Percentiles rank a stretch among this genome's conserved stretches.
Evolutionary conservation across 2,329 filamentous ascomycete species (phyloP).

Genomic region (Microcyclosporella mali): DNA sequence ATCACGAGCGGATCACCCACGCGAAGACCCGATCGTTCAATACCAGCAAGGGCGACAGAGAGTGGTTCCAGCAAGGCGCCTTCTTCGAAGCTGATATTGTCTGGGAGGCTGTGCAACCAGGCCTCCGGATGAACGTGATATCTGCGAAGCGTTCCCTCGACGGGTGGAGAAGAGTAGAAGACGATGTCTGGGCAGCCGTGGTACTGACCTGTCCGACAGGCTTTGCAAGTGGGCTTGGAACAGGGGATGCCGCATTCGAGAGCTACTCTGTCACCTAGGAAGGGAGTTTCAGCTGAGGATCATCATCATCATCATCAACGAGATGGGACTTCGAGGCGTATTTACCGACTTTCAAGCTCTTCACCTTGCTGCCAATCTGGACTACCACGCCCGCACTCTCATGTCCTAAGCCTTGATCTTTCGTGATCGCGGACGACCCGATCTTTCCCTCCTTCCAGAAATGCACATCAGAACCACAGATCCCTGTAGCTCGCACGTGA

Average conservation of each 20-base stretch:
- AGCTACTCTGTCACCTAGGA: slow-evolving; percentile 28
- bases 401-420: slow-evolving; percentile 25
- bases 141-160: slow-evolving; percentile 27
- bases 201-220: slow-evolving; percentile 28
- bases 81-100: slow-evolving; percentile 36
- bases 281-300: background rate
- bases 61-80: slow-evolving; percentile 46
- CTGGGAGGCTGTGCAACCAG: slow-evolving; percentile 34
- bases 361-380: slow-evolving; percentile 20
- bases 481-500: slow-evolving; percentile 30
- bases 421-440: slow-evolving; percentile 21
- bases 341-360: slow-evolving; percentile 20
- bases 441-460: slow-evolving; percentile 30
- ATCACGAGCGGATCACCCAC: slow-evolving; percentile 37
- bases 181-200: slow-evolving; percentile 26
- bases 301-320: too few relatives aligned
- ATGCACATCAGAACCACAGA: slow-evolving; percentile 31
- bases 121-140: slow-evolving; percentile 29
- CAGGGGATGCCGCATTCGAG: slow-evolving; percentile 31
- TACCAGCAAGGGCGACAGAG: slow-evolving; percentile 42
- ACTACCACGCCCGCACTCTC: slow-evolving; percentile 27
- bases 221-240: slow-evolving; percentile 23
- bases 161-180: slow-evolving; percentile 29
- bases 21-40: slow-evolving; percentile 35
- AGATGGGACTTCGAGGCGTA: slow-evolving; percentile 1